These are phyloP conservation scores for Gilbertella persicaria DNA, from an alignment of 371 early-diverging fungal species.

Conservation along the genomic window DNA sequence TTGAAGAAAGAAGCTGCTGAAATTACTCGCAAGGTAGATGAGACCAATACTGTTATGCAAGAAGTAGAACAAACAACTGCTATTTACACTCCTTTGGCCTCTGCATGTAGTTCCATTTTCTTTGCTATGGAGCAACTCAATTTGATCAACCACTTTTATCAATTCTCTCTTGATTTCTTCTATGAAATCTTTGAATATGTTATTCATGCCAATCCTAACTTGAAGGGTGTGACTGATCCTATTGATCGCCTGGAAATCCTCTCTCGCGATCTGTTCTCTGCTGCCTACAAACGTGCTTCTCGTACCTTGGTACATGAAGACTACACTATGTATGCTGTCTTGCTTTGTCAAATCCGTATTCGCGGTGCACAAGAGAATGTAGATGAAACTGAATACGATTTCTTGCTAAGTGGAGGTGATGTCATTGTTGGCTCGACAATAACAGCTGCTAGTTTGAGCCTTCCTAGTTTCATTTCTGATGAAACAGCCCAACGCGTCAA, in stretches of 20 bases:
- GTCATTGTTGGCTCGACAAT: slow-evolving; percentile 48
- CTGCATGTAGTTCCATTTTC: slow-evolving; percentile 91
- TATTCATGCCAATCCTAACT: slow-evolving; percentile 77
- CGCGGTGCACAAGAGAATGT: slow-evolving; percentile 59
- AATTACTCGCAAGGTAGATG: slow-evolving; percentile 88
- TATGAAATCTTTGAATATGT: slow-evolving; percentile 90
- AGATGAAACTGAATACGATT: slow-evolving; percentile 77
- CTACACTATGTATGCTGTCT: slow-evolving; percentile 85
- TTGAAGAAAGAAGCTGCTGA: slow-evolving; percentile 96
- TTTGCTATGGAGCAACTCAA: slow-evolving; percentile 95
- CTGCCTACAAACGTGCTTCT: slow-evolving; percentile 82
- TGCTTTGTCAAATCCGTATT: slow-evolving; percentile 86
- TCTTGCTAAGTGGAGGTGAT: slow-evolving; percentile 63
- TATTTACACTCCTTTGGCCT: slow-evolving; percentile 90
- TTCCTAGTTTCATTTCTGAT: slow-evolving; percentile 62
- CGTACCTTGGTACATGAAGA: slow-evolving; percentile 89
- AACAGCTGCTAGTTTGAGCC: slow-evolving; percentile 39
- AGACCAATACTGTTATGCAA: slow-evolving; percentile 93
- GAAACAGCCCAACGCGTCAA: slow-evolving; percentile 60
- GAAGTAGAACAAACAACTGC: slow-evolving; percentile 93
- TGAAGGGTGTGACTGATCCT: slow-evolving; percentile 74
- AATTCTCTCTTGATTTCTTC: slow-evolving; percentile 97
- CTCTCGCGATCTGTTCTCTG: slow-evolving; percentile 81
- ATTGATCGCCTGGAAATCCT: slow-evolving; percentile 75
- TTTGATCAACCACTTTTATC: slow-evolving; percentile 91